A percentile compares a stretch with the other conserved stretches of the same genome.
Conservation (phyloP, 306 rosid species). For the Fagus crenata region DNA sequence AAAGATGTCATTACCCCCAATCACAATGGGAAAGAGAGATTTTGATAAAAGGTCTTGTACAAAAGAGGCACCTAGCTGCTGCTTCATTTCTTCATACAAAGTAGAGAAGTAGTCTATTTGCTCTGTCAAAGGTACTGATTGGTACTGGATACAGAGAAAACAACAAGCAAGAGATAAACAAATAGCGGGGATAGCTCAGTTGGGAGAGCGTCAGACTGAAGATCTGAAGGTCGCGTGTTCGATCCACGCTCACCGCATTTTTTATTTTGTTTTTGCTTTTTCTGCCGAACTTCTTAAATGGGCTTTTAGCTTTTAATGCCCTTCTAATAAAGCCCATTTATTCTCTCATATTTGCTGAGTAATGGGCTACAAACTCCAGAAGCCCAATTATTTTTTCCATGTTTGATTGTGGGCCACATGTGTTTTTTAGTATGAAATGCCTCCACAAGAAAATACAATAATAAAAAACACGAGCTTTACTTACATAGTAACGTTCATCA, state of each 20-base stretch:
- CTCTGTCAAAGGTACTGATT: slow-evolving; percentile 38
- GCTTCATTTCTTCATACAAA: slow-evolving; percentile 34
- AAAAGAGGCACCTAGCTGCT: slow-evolving; percentile 31
- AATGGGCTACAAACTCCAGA: too few relatives aligned
- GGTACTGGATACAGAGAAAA: slow-evolving; percentile 8
- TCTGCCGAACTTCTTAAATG: background rate
- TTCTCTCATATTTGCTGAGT: too few relatives aligned
- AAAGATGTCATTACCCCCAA: slow-evolving; percentile 73
- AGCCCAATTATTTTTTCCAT: too few relatives aligned
- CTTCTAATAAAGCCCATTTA: too few relatives aligned
- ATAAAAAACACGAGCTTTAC: background rate
- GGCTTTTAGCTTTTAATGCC: too few relatives aligned
- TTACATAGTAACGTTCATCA: slow-evolving; percentile 43
- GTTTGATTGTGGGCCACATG: too few relatives aligned
- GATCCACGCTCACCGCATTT: slow-evolving; percentile 13
- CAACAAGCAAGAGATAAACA: background rate
- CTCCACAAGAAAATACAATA: too few relatives aligned
- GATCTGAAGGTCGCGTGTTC: slow-evolving; percentile 19
- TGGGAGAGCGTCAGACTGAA: slow-evolving; percentile 23
- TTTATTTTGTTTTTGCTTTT: too few relatives aligned
- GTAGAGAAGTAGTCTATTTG: slow-evolving; percentile 49
- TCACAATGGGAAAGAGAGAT: slow-evolving; percentile 56
- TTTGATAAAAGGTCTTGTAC: slow-evolving; percentile 48
- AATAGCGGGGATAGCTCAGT: slow-evolving; percentile 2
- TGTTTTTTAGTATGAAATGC: too few relatives aligned